Conservation (phyloP, 441 rosid species). For the Erodium trifolium region DNA sequence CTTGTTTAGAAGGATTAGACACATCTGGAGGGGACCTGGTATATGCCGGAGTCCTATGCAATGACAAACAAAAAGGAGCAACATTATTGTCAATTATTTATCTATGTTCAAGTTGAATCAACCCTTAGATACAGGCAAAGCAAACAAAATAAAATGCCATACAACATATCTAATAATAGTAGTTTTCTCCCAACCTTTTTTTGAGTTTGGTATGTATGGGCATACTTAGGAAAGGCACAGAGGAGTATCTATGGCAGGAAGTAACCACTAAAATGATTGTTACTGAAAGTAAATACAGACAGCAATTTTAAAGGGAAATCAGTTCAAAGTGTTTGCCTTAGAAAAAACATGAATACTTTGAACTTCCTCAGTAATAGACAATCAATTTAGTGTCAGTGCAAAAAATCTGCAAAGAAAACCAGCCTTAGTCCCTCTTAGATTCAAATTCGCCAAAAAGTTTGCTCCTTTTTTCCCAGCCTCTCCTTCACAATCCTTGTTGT, state of each 20-base stretch:
- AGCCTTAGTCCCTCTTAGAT: background rate
- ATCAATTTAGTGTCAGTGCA: background rate
- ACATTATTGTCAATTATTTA: background rate
- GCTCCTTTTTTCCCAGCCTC: background rate
- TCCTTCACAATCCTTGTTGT: background rate
- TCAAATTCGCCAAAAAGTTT: background rate
- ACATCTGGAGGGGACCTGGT: constrained; percentile 22
- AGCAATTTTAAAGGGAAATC: background rate
- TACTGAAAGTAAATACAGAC: background rate
- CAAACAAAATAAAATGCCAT: background rate
- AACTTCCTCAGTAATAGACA: background rate
- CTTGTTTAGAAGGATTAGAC: constrained; percentile 23
- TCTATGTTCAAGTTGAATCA: background rate
- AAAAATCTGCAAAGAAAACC: background rate
- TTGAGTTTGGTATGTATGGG: too few relatives aligned
- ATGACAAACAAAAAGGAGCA: constrained; percentile 12
- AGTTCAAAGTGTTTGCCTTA: background rate
- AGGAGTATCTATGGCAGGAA: background rate
- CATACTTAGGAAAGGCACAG: too few relatives aligned
- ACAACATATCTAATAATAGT: background rate
- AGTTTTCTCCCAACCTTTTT: background rate
- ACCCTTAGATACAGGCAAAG: background rate
- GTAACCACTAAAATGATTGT: background rate
- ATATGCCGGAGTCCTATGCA: constrained; percentile 36
- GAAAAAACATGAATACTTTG: background rate